These are phyloP conservation scores for Otatea glauca DNA, from an alignment of 176 grass and related monocot genomes.

Conservation along the genomic window DNA sequence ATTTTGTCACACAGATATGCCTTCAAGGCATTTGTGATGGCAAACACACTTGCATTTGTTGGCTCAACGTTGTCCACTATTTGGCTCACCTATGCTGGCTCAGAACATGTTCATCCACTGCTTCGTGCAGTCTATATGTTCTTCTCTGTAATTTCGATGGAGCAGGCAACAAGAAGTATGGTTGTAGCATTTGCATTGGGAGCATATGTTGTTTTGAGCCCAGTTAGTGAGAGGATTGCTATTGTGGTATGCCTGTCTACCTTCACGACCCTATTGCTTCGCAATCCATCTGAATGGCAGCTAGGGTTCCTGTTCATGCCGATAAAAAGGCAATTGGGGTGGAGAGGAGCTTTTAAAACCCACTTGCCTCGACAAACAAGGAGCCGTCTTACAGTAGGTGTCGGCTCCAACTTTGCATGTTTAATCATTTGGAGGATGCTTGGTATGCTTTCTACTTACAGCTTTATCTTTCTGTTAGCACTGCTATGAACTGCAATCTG, in stretches of 20 bases:
- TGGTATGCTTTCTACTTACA: conserved; percentile 59
- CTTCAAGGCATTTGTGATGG: conserved; percentile 71
- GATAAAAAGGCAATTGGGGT: conserved; percentile 62
- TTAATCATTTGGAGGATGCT: conserved; percentile 52
- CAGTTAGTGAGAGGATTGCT: conserved; percentile 42
- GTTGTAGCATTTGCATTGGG: conserved; percentile 59
- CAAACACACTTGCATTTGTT: conserved; percentile 61
- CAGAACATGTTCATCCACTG: conserved; percentile 47
- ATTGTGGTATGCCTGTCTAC: conserved; percentile 52
- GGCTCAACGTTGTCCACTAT: conserved; percentile 57
- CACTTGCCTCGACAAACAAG: conserved; percentile 58
- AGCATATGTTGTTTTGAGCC: conserved; percentile 61
- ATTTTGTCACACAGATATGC: conserved; percentile 57
- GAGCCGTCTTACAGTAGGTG: conserved; percentile 53
- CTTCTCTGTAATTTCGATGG: conserved; percentile 60
- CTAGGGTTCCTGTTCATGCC: conserved; percentile 59
- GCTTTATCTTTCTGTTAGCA: conserved; percentile 61
- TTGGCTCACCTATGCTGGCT: conserved; percentile 60
- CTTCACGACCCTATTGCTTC: conserved; percentile 55
- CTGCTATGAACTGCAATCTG: conserved; percentile 43
- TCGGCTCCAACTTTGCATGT: conserved; percentile 58
- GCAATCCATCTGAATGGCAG: conserved; percentile 62
- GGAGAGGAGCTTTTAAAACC: conserved; percentile 63
- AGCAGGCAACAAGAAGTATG: conserved; percentile 65
- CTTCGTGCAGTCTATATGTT: conserved; percentile 59